Percentiles rank a stretch among this genome's conserved stretches.
Conservation (phyloP, 1,284 basidiomycete species). For the Sporisorium iseilematis-ciliati region DNA sequence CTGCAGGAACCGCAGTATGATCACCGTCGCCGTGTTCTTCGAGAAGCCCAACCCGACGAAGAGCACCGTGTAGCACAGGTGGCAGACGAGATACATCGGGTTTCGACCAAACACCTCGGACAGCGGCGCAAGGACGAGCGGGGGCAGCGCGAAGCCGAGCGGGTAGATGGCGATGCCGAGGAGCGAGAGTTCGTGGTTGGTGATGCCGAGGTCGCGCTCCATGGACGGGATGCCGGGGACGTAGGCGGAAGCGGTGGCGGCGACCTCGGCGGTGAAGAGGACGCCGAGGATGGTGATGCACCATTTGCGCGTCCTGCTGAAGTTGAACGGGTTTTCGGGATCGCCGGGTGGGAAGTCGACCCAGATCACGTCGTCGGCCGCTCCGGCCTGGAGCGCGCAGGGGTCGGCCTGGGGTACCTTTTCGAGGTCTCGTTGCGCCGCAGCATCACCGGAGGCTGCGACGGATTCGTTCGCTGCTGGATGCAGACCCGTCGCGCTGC, state of each 20-base stretch:
- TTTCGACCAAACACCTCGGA: slow-evolving; percentile 82
- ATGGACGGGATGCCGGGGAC: slow-evolving; percentile 76
- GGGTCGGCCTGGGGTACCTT: slow-evolving; percentile 26
- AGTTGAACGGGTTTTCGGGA: slow-evolving; percentile 75
- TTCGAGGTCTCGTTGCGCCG: slow-evolving; percentile 26
- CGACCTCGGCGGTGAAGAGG: slow-evolving; percentile 73
- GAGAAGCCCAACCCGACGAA: slow-evolving; percentile 68
- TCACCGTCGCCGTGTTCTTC: slow-evolving; percentile 78
- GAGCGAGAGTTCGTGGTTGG: slow-evolving; percentile 76
- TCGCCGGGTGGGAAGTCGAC: slow-evolving; percentile 75
- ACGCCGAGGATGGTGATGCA: slow-evolving; percentile 76
- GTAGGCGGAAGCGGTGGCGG: slow-evolving; percentile 74
- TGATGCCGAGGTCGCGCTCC: slow-evolving; percentile 77
- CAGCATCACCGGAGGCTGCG: background rate
- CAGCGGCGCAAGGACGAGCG: slow-evolving; percentile 76
- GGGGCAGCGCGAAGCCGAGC: slow-evolving; percentile 79
- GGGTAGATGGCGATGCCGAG: slow-evolving; percentile 73
- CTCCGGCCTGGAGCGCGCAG: slow-evolving; percentile 1
- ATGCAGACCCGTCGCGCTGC: background rate
- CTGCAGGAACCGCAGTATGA: slow-evolving; percentile 77
- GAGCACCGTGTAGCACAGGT: slow-evolving; percentile 73
- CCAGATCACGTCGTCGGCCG: slow-evolving; percentile 69
- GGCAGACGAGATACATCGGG: slow-evolving; percentile 77
- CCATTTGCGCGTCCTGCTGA: slow-evolving; percentile 74
- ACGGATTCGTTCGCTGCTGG: slow-evolving; percentile 5